Base-by-base conservation (phyloP, 305 asterid genomes). In the Fraxinus baroniana region DNA sequence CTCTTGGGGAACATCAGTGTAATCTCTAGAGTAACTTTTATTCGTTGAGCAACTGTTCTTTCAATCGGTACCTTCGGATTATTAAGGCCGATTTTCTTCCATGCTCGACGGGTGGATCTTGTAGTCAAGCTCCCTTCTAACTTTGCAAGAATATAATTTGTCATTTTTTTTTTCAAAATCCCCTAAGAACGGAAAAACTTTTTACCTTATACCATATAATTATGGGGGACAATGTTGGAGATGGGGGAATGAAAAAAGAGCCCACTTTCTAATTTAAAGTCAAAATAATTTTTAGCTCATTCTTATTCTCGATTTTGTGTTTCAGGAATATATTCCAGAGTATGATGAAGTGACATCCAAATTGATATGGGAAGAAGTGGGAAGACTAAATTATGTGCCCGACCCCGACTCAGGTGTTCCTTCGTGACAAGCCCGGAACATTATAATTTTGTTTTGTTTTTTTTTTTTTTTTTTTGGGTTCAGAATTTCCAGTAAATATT, bases 281-380 rank as follows among this genome's bases (percentile, higher is more conserved):
- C 15, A 17, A 49, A 49, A 49, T 49, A 4, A 49, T 35, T 17
- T 49, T 18, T 57, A 36, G 28, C 13, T 76, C 26, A 24, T 5
- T 71, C 28, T 33, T 17, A 5, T 46, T 6, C 28, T 62, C 13
- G 2, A 6, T 55, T 17, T 17, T 52, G 5, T 68, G 88, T 86
- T 2, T 90, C 85, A 95, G 98, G 98, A 95, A 68, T 91, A 91
- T 86, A 91, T 91, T 20, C 98, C 98, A 0, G 93, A 92, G 64
- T 87, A 84, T 10, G 95, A 94, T 81, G 98, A 92, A 66, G 85
- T 93, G 7, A 88, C 94, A 13, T 89, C 97, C 0, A 92, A 90
- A 13, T 73, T 95, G 90, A 90, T 86, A 2, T 46, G 57, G 57
- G 57, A 46, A 46, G 57, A 46, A 46, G 57, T 90, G 35, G 94